Evolutionary conservation across 139 green algal species (phyloP).

Genomic region (Tetradesmus obliquus): DNA sequence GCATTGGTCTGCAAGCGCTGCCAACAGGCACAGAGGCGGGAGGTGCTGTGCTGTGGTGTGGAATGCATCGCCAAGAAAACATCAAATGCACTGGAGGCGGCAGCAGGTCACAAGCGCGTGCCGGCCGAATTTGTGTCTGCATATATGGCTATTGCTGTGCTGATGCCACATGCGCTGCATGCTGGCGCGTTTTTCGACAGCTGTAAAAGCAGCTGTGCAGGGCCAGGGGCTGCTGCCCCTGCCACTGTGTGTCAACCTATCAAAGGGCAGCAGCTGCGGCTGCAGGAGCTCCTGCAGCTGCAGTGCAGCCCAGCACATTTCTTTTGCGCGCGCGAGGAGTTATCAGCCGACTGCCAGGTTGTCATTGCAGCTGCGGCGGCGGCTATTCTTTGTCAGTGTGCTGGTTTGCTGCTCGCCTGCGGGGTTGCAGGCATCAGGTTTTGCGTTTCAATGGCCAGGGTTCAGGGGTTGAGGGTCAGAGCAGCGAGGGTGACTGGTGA

Average conservation of each 20-base stretch:
- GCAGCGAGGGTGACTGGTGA: neutral
- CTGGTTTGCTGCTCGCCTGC: neutral
- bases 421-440: neutral
- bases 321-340: neutral
- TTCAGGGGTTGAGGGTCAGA: neutral
- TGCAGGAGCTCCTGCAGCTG: neutral
- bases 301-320: neutral
- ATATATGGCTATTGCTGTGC: neutral
- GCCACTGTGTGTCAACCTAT: neutral
- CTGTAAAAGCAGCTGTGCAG: neutral
- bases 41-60: no score
- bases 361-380: neutral
- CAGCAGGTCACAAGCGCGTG: neutral
- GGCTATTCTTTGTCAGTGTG: neutral
- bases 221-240: neutral
- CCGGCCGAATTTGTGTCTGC: neutral
- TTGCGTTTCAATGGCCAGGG: neutral
- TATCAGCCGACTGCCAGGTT: neutral
- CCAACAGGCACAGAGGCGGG: no score
- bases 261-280: neutral
- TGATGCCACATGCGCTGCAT: neutral
- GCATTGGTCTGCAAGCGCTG: no score
- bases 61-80: no score
- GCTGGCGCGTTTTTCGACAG: neutral
- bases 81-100: no score